Conservation (phyloP, 306 rosid genomes). For the Quercus cerris region DNA sequence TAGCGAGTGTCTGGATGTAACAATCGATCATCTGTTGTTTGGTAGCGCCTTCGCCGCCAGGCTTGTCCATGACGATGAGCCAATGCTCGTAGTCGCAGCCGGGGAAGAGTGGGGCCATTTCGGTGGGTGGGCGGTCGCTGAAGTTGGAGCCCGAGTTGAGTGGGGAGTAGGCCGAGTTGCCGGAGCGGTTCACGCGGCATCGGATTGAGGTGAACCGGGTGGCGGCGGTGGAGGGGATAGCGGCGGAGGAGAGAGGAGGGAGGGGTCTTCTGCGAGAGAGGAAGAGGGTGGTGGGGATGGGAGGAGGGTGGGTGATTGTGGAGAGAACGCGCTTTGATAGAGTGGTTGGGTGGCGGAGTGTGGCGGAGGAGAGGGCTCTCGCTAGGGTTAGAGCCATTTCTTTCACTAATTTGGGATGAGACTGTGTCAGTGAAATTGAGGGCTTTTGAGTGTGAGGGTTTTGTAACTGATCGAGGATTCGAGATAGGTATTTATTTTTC, state of each 20-base stretch:
- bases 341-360: constrained; percentile 28
- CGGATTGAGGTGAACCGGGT: constrained; percentile 49
- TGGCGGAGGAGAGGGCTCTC: constrained; percentile 34
- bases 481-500: no score
- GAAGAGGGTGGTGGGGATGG: constrained; percentile 27
- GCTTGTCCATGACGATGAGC: constrained; percentile 94
- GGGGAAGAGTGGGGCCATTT: constrained; percentile 96
- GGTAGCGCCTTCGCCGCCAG: constrained; percentile 77
- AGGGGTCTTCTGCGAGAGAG: constrained; percentile 36
- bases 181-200: constrained; percentile 68
- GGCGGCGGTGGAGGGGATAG: constrained; percentile 11
- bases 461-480: neutral
- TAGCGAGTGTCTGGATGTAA: constrained; percentile 72
- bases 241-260: constrained; percentile 43
- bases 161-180: constrained; percentile 75
- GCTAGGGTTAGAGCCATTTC: constrained; percentile 56
- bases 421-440: neutral
- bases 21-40: constrained; percentile 88
- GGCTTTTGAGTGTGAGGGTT: neutral
- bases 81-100: constrained; percentile 96
- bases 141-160: constrained; percentile 66
- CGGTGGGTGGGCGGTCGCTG: constrained; percentile 90
- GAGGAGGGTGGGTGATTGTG: constrained; percentile 32
- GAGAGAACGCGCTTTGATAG: constrained; percentile 41
- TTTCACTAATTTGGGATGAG: neutral